A percentile compares a stretch with the other conserved stretches of the same genome.
Conservation (phyloP, 306 rosid species). For the Fragaria nilgerrensis region DNA sequence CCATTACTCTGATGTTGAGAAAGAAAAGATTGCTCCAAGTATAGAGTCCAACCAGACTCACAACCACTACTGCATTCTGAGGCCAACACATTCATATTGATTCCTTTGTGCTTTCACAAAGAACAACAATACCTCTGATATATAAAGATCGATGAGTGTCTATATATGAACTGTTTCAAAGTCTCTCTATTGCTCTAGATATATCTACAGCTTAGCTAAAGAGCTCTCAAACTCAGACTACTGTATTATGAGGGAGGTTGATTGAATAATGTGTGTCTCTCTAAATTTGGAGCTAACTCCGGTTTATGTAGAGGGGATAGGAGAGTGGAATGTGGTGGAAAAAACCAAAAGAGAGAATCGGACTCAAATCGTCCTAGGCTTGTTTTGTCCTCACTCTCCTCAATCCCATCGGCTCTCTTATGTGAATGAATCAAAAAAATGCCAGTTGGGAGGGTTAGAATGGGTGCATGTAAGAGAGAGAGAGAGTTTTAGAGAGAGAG, state of each 20-base stretch:
- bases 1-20: slow-evolving; percentile 37
- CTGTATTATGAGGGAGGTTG: neutral
- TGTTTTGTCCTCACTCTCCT: slow-evolving; percentile 56
- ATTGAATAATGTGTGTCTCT: slow-evolving; percentile 19
- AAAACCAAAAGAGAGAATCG: slow-evolving; percentile 38
- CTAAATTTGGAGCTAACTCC: slow-evolving; percentile 22
- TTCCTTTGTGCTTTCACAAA: slow-evolving; percentile 9
- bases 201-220: neutral
- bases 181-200: neutral
- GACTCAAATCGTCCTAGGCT: slow-evolving; percentile 48
- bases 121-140: neutral
- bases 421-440: slow-evolving; percentile 46
- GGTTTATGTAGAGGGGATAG: slow-evolving; percentile 31
- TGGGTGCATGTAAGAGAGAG: slow-evolving; percentile 46
- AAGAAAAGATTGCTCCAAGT: slow-evolving; percentile 69
- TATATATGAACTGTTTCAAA: neutral
- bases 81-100: slow-evolving; percentile 53
- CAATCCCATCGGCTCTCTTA: slow-evolving; percentile 22
- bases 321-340: slow-evolving; percentile 30
- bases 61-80: slow-evolving; percentile 83
- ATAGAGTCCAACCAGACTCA: slow-evolving; percentile 98
- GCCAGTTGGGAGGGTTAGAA: slow-evolving; percentile 51
- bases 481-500: slow-evolving; percentile 18
- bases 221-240: neutral
- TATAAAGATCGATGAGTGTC: slow-evolving; percentile 7